phyloP scores from a whole-genome alignment of 192 early-diverging fungal genomes.

The Coemansia sp. region DNA sequence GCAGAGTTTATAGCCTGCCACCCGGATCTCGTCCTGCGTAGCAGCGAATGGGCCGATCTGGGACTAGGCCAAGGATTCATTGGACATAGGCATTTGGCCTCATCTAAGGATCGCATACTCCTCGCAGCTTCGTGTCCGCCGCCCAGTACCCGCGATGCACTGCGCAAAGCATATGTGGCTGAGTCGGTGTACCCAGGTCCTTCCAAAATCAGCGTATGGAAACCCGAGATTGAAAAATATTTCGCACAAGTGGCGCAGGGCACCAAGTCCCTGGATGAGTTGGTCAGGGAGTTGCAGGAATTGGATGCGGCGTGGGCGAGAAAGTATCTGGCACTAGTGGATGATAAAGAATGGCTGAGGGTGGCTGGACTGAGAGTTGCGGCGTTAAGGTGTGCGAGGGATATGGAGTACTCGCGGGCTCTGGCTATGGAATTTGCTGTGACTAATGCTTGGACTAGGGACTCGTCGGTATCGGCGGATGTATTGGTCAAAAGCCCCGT shows the following conservation, averaged over 20 bases:
- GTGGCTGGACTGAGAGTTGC: slow-evolving; percentile 25
- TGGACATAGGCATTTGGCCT: slow-evolving; percentile 27
- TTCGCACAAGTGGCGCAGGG: slow-evolving; percentile 33
- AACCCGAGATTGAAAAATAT: slow-evolving; percentile 26
- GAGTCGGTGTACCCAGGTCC: slow-evolving; percentile 48
- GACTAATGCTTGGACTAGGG: slow-evolving; percentile 15
- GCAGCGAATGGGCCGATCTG: slow-evolving; percentile 41
- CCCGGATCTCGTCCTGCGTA: slow-evolving; percentile 22
- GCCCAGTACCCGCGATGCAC: slow-evolving; percentile 37
- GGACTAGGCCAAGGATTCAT: slow-evolving; percentile 29
- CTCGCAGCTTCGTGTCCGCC: slow-evolving; percentile 50
- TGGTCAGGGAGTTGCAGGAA: slow-evolving; percentile 9
- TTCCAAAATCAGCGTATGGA: slow-evolving; percentile 39
- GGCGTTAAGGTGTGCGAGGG: slow-evolving; percentile 21
- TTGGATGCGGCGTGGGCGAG: slow-evolving; percentile 30
- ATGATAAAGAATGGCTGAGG: background rate
- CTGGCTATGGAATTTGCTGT: slow-evolving; percentile 33
- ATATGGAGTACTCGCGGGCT: slow-evolving; percentile 29
- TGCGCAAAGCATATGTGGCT: slow-evolving; percentile 39
- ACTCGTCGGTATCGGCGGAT: background rate
- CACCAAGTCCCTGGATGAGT: background rate
- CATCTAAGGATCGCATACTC: slow-evolving; percentile 26
- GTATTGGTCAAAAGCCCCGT: background rate
- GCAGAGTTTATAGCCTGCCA: slow-evolving; percentile 38
- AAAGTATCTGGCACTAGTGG: slow-evolving; percentile 13